Conservation (phyloP, 2,329 filamentous ascomycete genomes). For the Chrysoporthe cubensis region DNA sequence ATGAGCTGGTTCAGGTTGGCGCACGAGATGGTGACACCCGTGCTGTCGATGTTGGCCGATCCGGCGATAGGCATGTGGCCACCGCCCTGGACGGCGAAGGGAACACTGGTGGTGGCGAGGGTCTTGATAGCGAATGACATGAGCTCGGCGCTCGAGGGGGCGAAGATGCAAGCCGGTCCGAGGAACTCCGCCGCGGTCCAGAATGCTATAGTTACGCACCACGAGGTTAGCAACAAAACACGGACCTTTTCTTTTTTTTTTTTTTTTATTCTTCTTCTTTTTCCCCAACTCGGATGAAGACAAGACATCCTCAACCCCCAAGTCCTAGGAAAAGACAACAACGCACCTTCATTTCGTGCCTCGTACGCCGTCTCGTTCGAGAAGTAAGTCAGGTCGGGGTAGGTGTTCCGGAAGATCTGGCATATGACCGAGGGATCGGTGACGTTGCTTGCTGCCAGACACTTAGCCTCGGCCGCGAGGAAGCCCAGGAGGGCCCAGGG, state of each 20-base stretch:
- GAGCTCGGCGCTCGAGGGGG: conserved; percentile 29
- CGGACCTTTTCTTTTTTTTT: too few species aligned
- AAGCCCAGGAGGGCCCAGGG: too few species aligned
- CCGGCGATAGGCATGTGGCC: conserved; percentile 37
- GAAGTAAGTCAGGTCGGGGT: not conserved
- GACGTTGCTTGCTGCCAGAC: too few species aligned
- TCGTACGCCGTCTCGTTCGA: conserved; percentile 4
- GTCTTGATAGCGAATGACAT: conserved; percentile 29
- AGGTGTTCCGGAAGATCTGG: conserved; percentile 3
- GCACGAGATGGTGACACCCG: conserved; percentile 42
- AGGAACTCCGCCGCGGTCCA: conserved; percentile 15
- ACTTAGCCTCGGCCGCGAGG: too few species aligned
- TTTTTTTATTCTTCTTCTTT: too few species aligned
- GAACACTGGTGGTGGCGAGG: conserved; percentile 24
- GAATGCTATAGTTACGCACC: not conserved
- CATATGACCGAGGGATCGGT: not conserved
- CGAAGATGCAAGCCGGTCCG: conserved; percentile 35
- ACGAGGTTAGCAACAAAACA: not conserved
- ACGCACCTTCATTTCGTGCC: not conserved
- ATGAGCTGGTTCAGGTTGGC: conserved; percentile 38
- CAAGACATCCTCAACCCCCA: too few species aligned
- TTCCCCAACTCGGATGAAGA: too few species aligned
- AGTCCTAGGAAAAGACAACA: not conserved
- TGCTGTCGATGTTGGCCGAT: conserved; percentile 33
- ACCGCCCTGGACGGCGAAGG: conserved; percentile 38